Conservation (phyloP, 2,329 filamentous ascomycete genomes). For the Cladosporium sp. region DNA sequence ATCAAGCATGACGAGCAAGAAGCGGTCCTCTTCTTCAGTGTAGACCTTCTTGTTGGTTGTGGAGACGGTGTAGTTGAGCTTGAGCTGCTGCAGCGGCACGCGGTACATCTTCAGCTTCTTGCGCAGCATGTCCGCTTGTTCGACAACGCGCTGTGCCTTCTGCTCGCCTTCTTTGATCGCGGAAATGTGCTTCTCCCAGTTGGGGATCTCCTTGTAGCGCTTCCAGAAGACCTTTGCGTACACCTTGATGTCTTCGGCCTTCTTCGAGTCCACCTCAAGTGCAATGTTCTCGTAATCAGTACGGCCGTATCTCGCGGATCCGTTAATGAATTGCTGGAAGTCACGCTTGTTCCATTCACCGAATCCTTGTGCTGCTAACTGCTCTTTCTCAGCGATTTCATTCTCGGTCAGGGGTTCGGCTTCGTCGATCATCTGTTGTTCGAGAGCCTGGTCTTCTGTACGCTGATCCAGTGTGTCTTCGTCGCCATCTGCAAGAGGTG, state of each 20-base stretch:
- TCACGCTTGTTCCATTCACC: constrained; percentile 94
- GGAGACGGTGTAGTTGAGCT: constrained; percentile 97
- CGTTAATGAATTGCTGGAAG: constrained; percentile 97
- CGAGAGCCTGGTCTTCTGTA: constrained; percentile 80
- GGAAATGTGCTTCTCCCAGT: constrained; percentile 84
- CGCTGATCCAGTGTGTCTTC: constrained; percentile 85
- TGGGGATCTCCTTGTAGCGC: constrained; percentile 84
- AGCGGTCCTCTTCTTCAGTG: constrained; percentile 96
- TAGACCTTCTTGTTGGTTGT: constrained; percentile 99
- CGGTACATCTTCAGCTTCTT: constrained; percentile 97
- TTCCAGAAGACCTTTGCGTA: constrained; percentile 98
- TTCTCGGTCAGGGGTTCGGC: constrained; percentile 85
- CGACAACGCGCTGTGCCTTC: constrained; percentile 80
- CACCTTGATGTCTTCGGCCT: constrained; percentile 76
- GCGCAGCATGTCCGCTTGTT: constrained; percentile 87
- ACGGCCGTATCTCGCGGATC: constrained; percentile 88
- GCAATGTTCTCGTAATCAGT: constrained; percentile 82
- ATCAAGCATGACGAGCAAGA: constrained; percentile 89
- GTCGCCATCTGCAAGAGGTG: constrained; percentile 81
- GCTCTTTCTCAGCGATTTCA: constrained; percentile 83
- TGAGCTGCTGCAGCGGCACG: constrained; percentile 95
- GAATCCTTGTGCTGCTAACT: constrained; percentile 81
- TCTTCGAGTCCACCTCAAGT: constrained; percentile 88
- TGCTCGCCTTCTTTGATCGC: constrained; percentile 93
- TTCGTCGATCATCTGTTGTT: constrained; percentile 91